These are phyloP conservation scores for Coemansia sp. DNA, from an alignment of 192 early-diverging fungal species.

Conservation along the genomic window DNA sequence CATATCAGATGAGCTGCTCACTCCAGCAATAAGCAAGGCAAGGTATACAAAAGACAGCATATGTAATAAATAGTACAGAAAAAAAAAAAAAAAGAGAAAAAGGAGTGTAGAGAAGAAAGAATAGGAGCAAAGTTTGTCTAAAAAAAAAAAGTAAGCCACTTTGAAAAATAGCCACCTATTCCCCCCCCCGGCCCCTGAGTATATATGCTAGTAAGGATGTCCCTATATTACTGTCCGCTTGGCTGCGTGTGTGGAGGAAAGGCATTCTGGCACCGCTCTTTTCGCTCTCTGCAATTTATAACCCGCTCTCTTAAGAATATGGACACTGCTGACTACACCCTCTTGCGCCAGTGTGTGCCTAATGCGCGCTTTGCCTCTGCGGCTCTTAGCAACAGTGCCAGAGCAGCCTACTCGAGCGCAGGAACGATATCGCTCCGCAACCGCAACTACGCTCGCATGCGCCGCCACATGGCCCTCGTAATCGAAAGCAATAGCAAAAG, in stretches of 20 bases:
- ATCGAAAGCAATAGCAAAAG: background rate
- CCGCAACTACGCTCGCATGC: slow-evolving; percentile 18
- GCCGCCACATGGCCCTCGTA: slow-evolving; percentile 10
- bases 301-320: background rate
- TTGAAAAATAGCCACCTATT: background rate
- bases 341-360: slow-evolving; percentile 4
- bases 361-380: slow-evolving; percentile 11
- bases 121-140: background rate
- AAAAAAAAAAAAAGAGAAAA: background rate
- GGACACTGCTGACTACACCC: background rate
- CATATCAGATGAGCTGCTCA: slow-evolving; percentile 1
- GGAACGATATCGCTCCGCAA: slow-evolving; percentile 1
- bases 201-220: background rate
- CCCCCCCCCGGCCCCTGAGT: background rate
- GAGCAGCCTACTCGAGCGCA: background rate
- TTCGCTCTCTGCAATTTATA: background rate
- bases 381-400: background rate
- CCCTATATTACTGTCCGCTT: background rate
- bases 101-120: background rate
- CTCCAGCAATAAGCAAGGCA: background rate
- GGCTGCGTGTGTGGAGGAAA: background rate
- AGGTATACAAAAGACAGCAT: slow-evolving; percentile 7
- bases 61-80: background rate
- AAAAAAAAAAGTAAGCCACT: slow-evolving; percentile 3
- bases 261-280: background rate